phyloP scores from a whole-genome alignment of 148 eudicot genomes.

The Drosera capensis region DNA sequence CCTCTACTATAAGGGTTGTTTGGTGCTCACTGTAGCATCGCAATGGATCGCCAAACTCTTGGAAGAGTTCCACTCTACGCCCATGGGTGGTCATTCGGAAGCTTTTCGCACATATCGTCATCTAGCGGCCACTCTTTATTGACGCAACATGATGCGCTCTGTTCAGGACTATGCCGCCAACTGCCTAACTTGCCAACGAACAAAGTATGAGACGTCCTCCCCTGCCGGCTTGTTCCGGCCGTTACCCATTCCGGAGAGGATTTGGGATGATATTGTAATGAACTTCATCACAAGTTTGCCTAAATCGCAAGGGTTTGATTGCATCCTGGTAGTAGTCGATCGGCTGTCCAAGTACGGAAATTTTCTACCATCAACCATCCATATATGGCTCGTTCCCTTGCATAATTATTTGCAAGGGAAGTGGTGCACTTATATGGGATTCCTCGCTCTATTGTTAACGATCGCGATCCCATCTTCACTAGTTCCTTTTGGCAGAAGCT shows the following conservation, averaged over 20 bases:
- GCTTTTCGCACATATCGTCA: no score
- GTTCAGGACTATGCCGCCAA: not conserved
- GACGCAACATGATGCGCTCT: no score
- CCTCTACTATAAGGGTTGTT: no score
- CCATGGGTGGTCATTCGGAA: no score
- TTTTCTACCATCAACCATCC: not conserved
- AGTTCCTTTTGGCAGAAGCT: not conserved
- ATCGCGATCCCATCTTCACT: not conserved
- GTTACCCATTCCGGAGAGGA: not conserved
- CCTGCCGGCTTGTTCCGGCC: slow-evolving; percentile 1
- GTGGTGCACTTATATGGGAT: not conserved
- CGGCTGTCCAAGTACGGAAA: not conserved
- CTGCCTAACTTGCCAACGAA: no score
- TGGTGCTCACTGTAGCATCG: no score
- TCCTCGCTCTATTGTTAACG: not conserved
- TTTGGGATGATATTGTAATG: not conserved
- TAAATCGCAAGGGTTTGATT: not conserved
- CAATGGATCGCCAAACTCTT: no score
- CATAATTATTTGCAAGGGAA: not conserved
- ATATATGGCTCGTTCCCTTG: not conserved
- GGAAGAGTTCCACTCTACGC: no score
- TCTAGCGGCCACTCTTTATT: no score
- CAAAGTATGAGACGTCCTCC: not conserved
- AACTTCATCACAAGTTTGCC: not conserved
- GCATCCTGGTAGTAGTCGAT: not conserved